Evolutionary conservation across 139 green algal genomes (phyloP), one percentile per base, ranked within the genome.

Genomic region (Ettlia oleoabundans): DNA sequence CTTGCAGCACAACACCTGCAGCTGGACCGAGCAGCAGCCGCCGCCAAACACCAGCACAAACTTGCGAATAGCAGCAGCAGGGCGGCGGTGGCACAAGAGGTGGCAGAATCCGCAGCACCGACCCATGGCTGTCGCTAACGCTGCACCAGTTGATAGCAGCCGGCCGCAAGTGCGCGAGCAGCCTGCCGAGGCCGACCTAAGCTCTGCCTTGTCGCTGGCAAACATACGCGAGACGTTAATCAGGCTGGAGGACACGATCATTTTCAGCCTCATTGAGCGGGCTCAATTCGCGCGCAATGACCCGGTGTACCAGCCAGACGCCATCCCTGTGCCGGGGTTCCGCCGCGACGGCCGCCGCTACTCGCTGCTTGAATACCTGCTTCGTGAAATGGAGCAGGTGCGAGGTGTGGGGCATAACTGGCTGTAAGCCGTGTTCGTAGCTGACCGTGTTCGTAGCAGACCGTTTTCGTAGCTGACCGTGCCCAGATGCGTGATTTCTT

Each of bases 161-260:
- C 15, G 18, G 5, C 55, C 15, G 55, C 55, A 15, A 6, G 65
- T 35, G 61, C 63, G 35, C 28, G 33, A 33, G 65, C 65, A 47
- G 18, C 37, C 33, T 19, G 30, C 65, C 15, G 77, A 82, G 47
- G 42, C 43, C 30, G 89, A 93, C 80, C 87, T 90, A 76, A 92
- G 82, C 82, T 69, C 84, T 0, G 76, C 84, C 2, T 81, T 97
- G 22, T 88, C 86, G 6, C 82, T 98, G 51, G 82, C 87, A 78
- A 97, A 96, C 87, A 94, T 99, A 61, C 90, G 96, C 19, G 83
- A 91, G 76, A 84, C 86, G 1, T 90, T 98, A 6, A 97, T 98
- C 52, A 85, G 94, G 10, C 94, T 97, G 87, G 96, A 99, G 82
- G 97, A 99, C 90, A 98, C 92, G 41, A 99, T 99, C 70, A 98